These are phyloP conservation scores for Immersiporthe knoxdaviesiana DNA, from an alignment of 2,329 filamentous ascomycete species.

Conservation along the genomic window DNA sequence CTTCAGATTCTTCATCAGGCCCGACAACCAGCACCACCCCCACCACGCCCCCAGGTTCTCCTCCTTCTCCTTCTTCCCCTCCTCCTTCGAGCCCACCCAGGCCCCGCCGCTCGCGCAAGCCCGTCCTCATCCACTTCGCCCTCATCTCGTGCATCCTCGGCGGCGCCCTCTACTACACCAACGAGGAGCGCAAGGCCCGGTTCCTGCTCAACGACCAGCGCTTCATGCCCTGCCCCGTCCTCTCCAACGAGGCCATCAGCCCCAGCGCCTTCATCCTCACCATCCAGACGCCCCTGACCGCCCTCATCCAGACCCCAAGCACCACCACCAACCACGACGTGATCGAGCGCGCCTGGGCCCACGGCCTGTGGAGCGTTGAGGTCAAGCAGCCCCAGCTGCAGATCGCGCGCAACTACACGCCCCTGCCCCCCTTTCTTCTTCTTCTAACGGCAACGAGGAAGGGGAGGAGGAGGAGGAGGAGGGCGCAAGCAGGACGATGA, in stretches of 20 bases:
- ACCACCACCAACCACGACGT: slow-evolving; percentile 34
- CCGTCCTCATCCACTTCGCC: slow-evolving; percentile 2
- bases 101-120: neutral
- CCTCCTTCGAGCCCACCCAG: neutral
- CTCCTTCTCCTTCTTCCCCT: no score
- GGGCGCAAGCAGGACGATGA: neutral
- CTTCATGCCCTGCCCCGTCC: slow-evolving; percentile 70
- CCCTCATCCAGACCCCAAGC: slow-evolving; percentile 15
- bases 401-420: slow-evolving; percentile 90
- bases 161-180: slow-evolving; percentile 9
- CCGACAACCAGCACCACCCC: neutral
- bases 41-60: neutral
- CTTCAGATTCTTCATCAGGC: neutral
- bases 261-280: slow-evolving; percentile 71
- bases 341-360: slow-evolving; percentile 53
- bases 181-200: slow-evolving; percentile 17
- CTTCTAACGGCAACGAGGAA: no score
- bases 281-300: slow-evolving; percentile 48
- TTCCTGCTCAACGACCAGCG: slow-evolving; percentile 56
- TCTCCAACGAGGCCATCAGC: slow-evolving; percentile 64
- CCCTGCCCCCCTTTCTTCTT: slow-evolving; percentile 51
- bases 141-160: neutral
- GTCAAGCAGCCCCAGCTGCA: slow-evolving; percentile 94
- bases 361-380: slow-evolving; percentile 84
- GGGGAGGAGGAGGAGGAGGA: no score